Evolutionary conservation across 352 stramenopile genomes (phyloP).

Genomic region (Pythium phragmitis): DNA sequence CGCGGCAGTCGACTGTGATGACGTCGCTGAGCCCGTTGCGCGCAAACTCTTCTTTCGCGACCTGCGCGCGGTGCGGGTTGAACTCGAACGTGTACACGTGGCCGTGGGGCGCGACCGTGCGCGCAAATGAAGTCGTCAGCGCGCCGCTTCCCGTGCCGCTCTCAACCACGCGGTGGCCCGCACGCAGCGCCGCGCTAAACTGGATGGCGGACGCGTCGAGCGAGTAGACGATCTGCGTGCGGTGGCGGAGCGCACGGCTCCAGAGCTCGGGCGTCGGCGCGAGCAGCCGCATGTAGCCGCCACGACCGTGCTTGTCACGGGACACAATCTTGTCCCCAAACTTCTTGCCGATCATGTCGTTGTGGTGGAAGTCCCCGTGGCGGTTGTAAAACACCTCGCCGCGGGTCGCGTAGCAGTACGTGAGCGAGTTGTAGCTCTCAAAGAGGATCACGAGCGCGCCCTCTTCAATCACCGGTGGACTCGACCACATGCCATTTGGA

Average conservation of each 20-base stretch:
- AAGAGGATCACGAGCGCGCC: slow-evolving; percentile 98
- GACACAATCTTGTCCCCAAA: slow-evolving; percentile 83
- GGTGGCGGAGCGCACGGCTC: slow-evolving; percentile 88
- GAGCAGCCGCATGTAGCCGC: slow-evolving; percentile 95
- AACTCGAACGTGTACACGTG: slow-evolving; percentile 99
- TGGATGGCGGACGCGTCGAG: slow-evolving; percentile 93
- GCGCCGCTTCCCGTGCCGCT: slow-evolving; percentile 90
- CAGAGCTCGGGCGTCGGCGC: slow-evolving; percentile 97
- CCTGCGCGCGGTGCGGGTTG: slow-evolving; percentile 92
- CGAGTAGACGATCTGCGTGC: slow-evolving; percentile 98
- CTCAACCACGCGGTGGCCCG: slow-evolving; percentile 92
- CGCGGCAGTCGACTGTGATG: slow-evolving; percentile 92
- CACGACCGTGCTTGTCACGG: slow-evolving; percentile 60
- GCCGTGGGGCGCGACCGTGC: slow-evolving; percentile 86
- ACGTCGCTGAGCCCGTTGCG: slow-evolving; percentile 90
- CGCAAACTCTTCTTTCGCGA: slow-evolving; percentile 93
- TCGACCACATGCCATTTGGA: slow-evolving; percentile 73
- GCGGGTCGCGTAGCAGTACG: slow-evolving; percentile 93
- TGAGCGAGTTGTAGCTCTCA: slow-evolving; percentile 94
- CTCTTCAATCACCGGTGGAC: slow-evolving; percentile 46
- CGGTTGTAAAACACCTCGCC: slow-evolving; percentile 95
- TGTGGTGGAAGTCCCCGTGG: slow-evolving; percentile 96
- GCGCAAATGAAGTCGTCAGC: slow-evolving; percentile 92
- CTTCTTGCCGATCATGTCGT: slow-evolving; percentile 92
- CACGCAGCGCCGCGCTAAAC: slow-evolving; percentile 88